These are phyloP conservation scores for Psophocarpus tetragonolobus DNA, from an alignment of 306 rosid species.

Conservation along the genomic window DNA sequence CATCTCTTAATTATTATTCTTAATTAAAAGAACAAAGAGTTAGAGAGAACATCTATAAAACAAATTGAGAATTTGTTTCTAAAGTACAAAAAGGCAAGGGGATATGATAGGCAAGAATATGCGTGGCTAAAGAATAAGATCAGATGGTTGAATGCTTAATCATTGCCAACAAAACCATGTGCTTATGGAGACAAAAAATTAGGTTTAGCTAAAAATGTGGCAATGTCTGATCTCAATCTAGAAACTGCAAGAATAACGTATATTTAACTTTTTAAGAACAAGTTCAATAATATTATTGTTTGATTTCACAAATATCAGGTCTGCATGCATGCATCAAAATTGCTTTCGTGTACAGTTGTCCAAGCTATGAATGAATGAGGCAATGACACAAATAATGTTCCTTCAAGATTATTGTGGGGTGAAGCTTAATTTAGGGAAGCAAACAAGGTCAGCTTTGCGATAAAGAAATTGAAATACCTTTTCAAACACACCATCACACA, in stretches of 20 bases:
- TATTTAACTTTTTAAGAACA: neutral
- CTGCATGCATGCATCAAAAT: neutral
- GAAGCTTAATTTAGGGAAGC: constrained; percentile 12
- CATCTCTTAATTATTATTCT: neutral
- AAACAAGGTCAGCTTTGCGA: neutral
- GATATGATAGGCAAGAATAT: neutral
- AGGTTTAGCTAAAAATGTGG: constrained; percentile 14
- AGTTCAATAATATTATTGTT: constrained; percentile 11
- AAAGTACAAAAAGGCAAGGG: neutral
- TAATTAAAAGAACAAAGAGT: neutral
- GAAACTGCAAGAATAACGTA: neutral
- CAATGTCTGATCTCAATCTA: neutral
- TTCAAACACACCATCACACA: neutral
- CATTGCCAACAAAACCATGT: constrained; percentile 42
- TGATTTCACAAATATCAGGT: neutral
- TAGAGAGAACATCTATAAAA: neutral
- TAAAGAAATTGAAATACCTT: neutral
- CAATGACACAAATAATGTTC: neutral
- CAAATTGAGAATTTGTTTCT: neutral
- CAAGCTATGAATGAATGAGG: neutral
- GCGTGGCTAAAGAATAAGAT: neutral
- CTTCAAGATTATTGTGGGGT: neutral
- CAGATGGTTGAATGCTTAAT: constrained; percentile 21
- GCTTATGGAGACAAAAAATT: constrained; percentile 24
- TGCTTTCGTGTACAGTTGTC: constrained; percentile 10